These are phyloP conservation scores for Xylogone sp. DNA, from an alignment of 2,329 filamentous ascomycete genomes.

Conservation along the genomic window DNA sequence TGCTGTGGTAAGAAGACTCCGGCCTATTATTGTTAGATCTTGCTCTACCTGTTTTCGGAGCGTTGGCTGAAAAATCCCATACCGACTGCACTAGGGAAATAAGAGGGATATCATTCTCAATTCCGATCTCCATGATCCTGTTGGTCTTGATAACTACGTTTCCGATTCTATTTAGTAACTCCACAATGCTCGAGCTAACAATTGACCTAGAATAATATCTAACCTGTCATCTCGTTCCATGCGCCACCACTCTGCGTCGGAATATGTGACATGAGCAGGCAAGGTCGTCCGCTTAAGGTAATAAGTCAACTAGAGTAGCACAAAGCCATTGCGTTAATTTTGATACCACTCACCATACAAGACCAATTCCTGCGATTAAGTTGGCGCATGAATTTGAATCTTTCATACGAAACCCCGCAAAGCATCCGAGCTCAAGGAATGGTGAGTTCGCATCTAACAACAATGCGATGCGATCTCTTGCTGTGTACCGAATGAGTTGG, in stretches of 20 bases:
- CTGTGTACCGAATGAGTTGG: conserved; percentile 14
- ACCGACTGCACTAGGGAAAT: conserved; percentile 36
- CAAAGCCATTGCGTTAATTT: not conserved
- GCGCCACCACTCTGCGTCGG: conserved; percentile 38
- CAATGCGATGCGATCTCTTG: conserved; percentile 34
- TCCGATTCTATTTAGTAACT: too few species aligned
- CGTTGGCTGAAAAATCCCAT: too few species aligned
- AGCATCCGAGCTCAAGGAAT: conserved; percentile 34
- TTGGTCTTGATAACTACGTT: conserved; percentile 31
- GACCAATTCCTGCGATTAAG: conserved; percentile 35
- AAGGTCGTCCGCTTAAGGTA: conserved; percentile 30
- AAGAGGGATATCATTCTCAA: conserved; percentile 36
- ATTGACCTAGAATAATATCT: too few species aligned
- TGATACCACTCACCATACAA: conserved; percentile 20
- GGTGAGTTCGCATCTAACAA: conserved; percentile 34
- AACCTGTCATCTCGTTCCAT: conserved; percentile 37
- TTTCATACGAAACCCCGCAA: conserved; percentile 30
- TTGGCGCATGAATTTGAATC: conserved; percentile 34
- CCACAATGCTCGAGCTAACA: too few species aligned
- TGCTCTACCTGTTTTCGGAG: too few species aligned
- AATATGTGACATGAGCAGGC: conserved; percentile 37
- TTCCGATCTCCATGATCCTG: conserved; percentile 33
- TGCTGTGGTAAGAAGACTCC: conserved; percentile 40
- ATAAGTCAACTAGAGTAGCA: too few species aligned
- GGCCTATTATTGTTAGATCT: too few species aligned